Base-by-base conservation (phyloP, 1,284 basidiomycete genomes). In the Leccinum pallidistipes region DNA sequence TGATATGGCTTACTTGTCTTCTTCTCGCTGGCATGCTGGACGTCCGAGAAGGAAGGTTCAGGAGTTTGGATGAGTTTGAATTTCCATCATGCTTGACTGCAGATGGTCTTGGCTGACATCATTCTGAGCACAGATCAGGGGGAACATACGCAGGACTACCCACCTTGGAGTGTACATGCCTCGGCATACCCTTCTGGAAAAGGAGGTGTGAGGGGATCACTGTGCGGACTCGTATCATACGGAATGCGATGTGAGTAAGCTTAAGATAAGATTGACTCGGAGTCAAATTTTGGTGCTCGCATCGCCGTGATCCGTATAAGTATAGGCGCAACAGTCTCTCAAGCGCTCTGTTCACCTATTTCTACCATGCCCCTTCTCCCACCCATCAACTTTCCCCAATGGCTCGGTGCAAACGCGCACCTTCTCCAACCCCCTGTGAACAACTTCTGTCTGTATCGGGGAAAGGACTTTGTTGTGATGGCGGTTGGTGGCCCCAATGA, bases 401-500 rank as follows among this genome's bases (percentile, higher is more conserved):
- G 95, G 95, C 82, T 97, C 57, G 76, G 81, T 18, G 86, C 93
- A 69, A 95, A 97, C 68, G 76, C 77, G 18, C 83, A 94, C 66
- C 83, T 90, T 18, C 81, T 97, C 51, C 84, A 90, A 72, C 95
- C 95, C 2, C 95, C 95, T 0, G 94, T 97, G 58, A 95, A 93
- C 76, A 95, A 95, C 73, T 94, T 88, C 69, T 95, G 92, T 75
- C 76, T 97, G 59, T 96, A 95, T 76, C 83, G 86, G 58, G 92
- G 92, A 56, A 81, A 83, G 40, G 94, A 97, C 73, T 95, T 92
- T 70, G 86, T 91, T 55, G 87, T 95, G 47, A 97, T 97, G 95
- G 91, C 86, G 11, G 87, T 97, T 24, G 95, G 95, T 14, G 95
- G 95, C 0, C 95, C 95, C 0, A 98, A 98, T 74, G 87, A 93